Conservation (phyloP, 495 filamentous ascomycete species). For the Venustampulla echinocandica region DNA sequence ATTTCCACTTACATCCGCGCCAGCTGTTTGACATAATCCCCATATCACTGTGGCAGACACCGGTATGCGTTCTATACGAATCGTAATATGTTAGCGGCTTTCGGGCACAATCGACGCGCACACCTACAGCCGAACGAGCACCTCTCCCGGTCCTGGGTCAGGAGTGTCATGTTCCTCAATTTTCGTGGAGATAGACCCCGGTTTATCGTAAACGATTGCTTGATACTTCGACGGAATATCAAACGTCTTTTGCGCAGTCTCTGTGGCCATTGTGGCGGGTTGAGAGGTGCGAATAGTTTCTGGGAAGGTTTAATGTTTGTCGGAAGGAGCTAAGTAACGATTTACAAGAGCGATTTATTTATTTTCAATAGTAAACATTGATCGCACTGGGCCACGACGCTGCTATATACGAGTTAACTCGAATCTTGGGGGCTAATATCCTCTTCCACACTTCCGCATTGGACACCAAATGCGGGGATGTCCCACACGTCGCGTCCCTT, state of each 20-base stretch:
- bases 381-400: no score
- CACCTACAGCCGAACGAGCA: constrained; percentile 55
- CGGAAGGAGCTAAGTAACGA: neutral
- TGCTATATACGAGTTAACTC: no score
- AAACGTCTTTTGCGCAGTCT: constrained; percentile 8
- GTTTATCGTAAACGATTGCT: constrained; percentile 60
- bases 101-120: neutral
- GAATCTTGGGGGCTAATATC: no score
- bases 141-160: constrained; percentile 53
- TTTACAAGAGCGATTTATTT: neutral
- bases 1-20: constrained; percentile 25
- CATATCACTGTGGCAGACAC: constrained; percentile 48
- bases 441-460: no score
- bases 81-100: constrained; percentile 17
- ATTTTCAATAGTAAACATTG: no score
- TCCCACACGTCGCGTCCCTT: no score
- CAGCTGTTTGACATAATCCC: constrained; percentile 48
- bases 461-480: no score
- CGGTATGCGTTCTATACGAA: constrained; percentile 51
- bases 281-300: neutral
- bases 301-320: neutral
- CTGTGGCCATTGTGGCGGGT: constrained; percentile 17
- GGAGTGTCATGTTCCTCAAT: constrained; percentile 58
- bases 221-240: constrained; percentile 57
- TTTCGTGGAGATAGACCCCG: constrained; percentile 59